phyloP scores from a whole-genome alignment of 164 flowering plant species.

The Warburgia ugandensis region DNA sequence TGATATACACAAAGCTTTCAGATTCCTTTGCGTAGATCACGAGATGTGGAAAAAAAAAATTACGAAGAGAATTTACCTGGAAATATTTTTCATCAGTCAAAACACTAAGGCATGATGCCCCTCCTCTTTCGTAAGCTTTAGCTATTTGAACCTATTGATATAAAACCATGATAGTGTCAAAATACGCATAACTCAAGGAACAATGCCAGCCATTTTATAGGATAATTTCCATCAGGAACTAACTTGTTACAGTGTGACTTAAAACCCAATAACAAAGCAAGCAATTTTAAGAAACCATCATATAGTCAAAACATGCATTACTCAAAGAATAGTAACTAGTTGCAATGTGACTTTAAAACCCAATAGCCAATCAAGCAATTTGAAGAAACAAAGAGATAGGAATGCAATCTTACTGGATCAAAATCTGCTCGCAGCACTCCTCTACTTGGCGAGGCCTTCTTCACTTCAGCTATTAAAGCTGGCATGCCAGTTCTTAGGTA shows the following conservation, averaged over 20 bases:
- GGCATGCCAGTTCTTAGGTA: constrained; percentile 66
- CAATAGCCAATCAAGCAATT: too few relatives aligned
- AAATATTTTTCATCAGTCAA: constrained; percentile 90
- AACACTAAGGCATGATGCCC: constrained; percentile 98
- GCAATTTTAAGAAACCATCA: too few relatives aligned
- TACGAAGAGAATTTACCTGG: constrained; percentile 36
- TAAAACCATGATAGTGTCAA: too few relatives aligned
- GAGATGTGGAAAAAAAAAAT: background rate
- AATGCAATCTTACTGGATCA: constrained; percentile 89
- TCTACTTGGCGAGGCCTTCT: constrained; percentile 98
- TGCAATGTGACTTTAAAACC: too few relatives aligned
- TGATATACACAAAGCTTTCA: background rate
- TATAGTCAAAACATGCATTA: too few relatives aligned
- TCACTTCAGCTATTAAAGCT: constrained; percentile 96
- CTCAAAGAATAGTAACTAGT: too few relatives aligned
- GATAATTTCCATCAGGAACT: too few relatives aligned
- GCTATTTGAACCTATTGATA: constrained; percentile 79
- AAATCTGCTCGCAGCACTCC: constrained; percentile 85
- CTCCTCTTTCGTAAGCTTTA: constrained; percentile 88
- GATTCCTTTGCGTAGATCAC: background rate
- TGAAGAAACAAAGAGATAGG: too few relatives aligned
- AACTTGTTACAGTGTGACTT: too few relatives aligned
- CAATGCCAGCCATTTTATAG: too few relatives aligned
- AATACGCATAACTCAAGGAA: too few relatives aligned
- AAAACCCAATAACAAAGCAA: too few relatives aligned